Percentiles rank a stretch among this genome's conserved stretches.
Evolutionary conservation across 1,284 basidiomycete species (phyloP).

Genomic region (Pseudozyma flocculosa): DNA sequence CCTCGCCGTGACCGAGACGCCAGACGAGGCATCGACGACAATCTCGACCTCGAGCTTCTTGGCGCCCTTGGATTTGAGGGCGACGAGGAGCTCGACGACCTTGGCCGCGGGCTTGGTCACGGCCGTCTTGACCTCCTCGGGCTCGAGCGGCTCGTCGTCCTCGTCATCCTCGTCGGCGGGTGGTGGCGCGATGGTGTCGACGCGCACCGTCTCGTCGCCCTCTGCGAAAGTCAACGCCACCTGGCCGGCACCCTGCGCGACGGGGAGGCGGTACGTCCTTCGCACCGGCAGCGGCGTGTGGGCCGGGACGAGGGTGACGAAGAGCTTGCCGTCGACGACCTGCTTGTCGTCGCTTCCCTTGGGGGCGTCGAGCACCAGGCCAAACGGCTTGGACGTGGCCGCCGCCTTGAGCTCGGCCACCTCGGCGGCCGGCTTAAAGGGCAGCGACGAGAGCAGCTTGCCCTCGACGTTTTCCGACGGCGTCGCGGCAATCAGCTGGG

Average conservation of each 20-base stretch:
- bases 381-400: constrained; percentile 65
- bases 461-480: constrained; percentile 38
- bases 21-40: constrained; percentile 15
- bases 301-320: constrained; percentile 57
- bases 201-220: constrained; percentile 74
- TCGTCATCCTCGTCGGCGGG: constrained; percentile 60
- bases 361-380: constrained; percentile 73
- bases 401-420: constrained; percentile 26
- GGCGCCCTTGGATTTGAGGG: constrained; percentile 17
- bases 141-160: constrained; percentile 56
- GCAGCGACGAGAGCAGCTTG: constrained; percentile 34
- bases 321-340: constrained; percentile 60
- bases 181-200: constrained; percentile 62
- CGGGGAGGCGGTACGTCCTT: constrained; percentile 67
- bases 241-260: constrained; percentile 21
- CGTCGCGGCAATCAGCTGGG: constrained; percentile 59
- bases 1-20: constrained; percentile 14
- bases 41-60: constrained; percentile 30
- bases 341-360: constrained; percentile 59
- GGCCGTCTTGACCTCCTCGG: constrained; percentile 46
- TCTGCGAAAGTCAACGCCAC: constrained; percentile 82
- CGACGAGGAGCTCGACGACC: constrained; percentile 33
- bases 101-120: constrained; percentile 29
- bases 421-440: constrained; percentile 59
- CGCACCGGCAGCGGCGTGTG: constrained; percentile 71